phyloP scores from a whole-genome alignment of 2,329 filamentous ascomycete genomes.

The Rutstroemia sp. region DNA sequence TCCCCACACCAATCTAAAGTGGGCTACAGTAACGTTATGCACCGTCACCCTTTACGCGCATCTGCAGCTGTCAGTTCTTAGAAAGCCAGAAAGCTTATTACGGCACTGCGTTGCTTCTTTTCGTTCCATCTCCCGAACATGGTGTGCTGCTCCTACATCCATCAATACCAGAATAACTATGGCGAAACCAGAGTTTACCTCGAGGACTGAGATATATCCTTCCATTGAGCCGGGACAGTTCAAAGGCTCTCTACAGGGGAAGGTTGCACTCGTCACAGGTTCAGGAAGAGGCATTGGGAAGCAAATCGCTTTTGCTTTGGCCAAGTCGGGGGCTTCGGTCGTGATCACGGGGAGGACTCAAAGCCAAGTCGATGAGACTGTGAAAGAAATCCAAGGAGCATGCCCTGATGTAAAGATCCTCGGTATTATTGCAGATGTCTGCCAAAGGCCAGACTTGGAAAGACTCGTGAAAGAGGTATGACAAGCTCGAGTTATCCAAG shows the following conservation, averaged over 20 bases:
- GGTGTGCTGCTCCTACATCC: neutral
- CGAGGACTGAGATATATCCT: slow-evolving; percentile 13
- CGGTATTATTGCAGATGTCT: slow-evolving; percentile 14
- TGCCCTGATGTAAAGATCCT: slow-evolving; percentile 9
- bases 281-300: slow-evolving; percentile 16
- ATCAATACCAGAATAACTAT: neutral
- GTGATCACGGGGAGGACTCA: slow-evolving; percentile 13
- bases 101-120: no score
- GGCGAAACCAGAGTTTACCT: slow-evolving; percentile 12
- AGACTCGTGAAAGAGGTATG: slow-evolving; percentile 12
- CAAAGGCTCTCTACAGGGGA: slow-evolving; percentile 6
- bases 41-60: no score
- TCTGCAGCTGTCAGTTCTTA: no score
- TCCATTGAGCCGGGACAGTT: slow-evolving; percentile 16
- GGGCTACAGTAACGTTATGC: no score
- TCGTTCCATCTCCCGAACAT: no score
- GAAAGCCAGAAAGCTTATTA: no score
- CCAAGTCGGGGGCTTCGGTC: slow-evolving; percentile 14
- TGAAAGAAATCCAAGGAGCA: slow-evolving; percentile 8
- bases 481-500: neutral
- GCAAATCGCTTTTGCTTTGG: slow-evolving; percentile 14
- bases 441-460: slow-evolving; percentile 9
- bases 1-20: no score
- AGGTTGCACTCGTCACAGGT: slow-evolving; percentile 17
- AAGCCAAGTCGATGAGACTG: slow-evolving; percentile 12